phyloP scores from a whole-genome alignment of 768 basidiomycete genomes.

The Hortiboletus flavorubellus region DNA sequence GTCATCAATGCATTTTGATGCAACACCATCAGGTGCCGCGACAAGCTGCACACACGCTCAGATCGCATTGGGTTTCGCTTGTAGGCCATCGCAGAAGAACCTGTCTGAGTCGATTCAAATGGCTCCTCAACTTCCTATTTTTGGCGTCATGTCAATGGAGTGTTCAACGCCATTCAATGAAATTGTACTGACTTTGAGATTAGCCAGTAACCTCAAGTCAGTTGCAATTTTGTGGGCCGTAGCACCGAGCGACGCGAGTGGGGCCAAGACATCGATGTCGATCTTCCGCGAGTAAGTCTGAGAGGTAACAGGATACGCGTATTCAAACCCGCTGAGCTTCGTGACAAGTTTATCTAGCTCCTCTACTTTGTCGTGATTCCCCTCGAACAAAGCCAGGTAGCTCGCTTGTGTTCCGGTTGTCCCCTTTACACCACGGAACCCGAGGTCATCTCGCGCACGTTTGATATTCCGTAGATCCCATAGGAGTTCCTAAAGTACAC shows the following conservation, averaged over 20 bases:
- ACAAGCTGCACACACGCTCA: slow-evolving; percentile 93
- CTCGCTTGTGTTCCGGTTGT: slow-evolving; percentile 98
- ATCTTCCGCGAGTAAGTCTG: slow-evolving; percentile 99
- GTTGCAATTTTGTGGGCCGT: slow-evolving; percentile 98
- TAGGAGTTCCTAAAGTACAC: slow-evolving; percentile 65
- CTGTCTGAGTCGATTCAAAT: slow-evolving; percentile 98
- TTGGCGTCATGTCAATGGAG: slow-evolving; percentile 1
- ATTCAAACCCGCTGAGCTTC: slow-evolving; percentile 85
- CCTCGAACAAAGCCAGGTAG: slow-evolving; percentile 91
- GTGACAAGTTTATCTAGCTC: slow-evolving; percentile 87
- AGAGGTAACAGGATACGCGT: slow-evolving; percentile 96
- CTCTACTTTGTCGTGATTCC: slow-evolving; percentile 94
- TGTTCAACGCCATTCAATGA: background rate
- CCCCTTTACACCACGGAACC: slow-evolving; percentile 99
- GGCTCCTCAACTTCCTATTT: slow-evolving; percentile 93
- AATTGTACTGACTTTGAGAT: slow-evolving; percentile 64
- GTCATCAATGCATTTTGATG: slow-evolving; percentile 98
- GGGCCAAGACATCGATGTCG: slow-evolving; percentile 87
- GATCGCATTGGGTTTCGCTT: slow-evolving; percentile 99
- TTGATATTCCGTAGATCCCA: slow-evolving; percentile 96
- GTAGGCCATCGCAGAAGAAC: slow-evolving; percentile 97
- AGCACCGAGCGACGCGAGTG: slow-evolving; percentile 86
- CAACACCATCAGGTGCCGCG: slow-evolving; percentile 93
- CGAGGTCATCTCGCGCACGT: slow-evolving; percentile 86
- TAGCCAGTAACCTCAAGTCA: slow-evolving; percentile 90